Base-by-base conservation (phyloP, 2,329 filamentous ascomycete species). In the Botryosphaeria agaves region DNA sequence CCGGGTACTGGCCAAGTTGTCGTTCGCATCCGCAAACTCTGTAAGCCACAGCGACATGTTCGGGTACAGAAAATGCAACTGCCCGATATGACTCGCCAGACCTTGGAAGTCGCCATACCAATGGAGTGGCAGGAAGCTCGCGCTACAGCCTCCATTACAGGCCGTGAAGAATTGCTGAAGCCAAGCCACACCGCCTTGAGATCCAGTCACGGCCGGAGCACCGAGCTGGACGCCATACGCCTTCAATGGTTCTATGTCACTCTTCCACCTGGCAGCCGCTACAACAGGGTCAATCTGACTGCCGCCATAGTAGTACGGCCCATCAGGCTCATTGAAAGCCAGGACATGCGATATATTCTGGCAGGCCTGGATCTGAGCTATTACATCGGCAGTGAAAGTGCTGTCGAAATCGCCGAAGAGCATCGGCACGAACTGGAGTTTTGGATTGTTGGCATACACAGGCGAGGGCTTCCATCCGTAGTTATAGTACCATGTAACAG, bases 401-500 rank as follows among this genome's bases (percentile, higher is more conserved):
- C 64, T 72, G 0, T 51, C 35, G 3, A 59, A 55, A 7, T 68
- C 57, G 18, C 77, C 77, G 75, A 76, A 87, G 35, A 84, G 66
- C 79, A 84, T 83, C 30, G 81, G 80, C 1, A 87, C 72, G 50
- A 82, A 89, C 48, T 80, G 64, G 41, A 87, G 69, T n/a, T n/a
- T n/a, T n/a, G n/a, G n/a, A 16, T 33, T 37, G 24, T 26, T 24
- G 12, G 44, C 44, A 24, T 50, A 39, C 45, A 64, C 75, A 25
- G 56, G 56, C 0, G 72, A 69, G 1, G 79, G 77, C 3, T 51
- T 46, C 14, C 60, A 45, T 16, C 56, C 52, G 52, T 85, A 89
- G 58, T 85, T 87, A 64, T 87, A 89, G 61, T 89, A 89, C 81
- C 81, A 89, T 3, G 72, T 76, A 32, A 87, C 53, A 25, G 72